phyloP scores from a whole-genome alignment of 2,329 filamentous ascomycete species.

The Sporothrix pseudoabietina region DNA sequence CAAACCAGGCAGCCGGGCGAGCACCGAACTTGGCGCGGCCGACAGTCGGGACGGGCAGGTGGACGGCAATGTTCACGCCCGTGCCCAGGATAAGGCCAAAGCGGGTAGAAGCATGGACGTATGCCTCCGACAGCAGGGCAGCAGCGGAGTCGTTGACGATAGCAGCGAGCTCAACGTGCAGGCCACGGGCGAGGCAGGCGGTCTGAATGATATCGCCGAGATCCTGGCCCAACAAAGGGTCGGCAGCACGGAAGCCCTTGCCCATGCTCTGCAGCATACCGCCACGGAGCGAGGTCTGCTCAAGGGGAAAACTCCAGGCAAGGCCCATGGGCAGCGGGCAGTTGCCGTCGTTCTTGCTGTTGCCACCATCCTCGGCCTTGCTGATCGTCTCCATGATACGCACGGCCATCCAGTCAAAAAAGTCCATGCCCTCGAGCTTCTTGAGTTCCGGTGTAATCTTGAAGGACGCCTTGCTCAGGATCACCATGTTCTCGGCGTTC shows the following conservation, averaged over 20 bases:
- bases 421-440: conserved; percentile 58
- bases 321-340: conserved; percentile 60
- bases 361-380: conserved; percentile 44
- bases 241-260: conserved; percentile 64
- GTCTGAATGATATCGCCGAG: conserved; percentile 60
- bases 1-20: conserved; percentile 59
- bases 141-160: conserved; percentile 70
- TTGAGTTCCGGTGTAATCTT: conserved; percentile 60
- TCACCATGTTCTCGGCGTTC: conserved; percentile 40
- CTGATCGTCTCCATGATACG: conserved; percentile 60
- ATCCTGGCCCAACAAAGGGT: conserved; percentile 61
- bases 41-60: conserved; percentile 62
- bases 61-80: conserved; percentile 66
- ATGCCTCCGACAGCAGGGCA: conserved; percentile 66
- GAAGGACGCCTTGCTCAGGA: conserved; percentile 58
- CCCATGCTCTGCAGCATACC: conserved; percentile 65
- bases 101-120: conserved; percentile 59
- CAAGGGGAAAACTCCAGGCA: conserved; percentile 71
- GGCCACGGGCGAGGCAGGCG: conserved; percentile 54
- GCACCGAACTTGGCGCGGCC: conserved; percentile 58
- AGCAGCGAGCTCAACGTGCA: conserved; percentile 59
- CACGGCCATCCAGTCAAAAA: conserved; percentile 70
- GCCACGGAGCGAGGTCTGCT: conserved; percentile 66
- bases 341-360: conserved; percentile 39
- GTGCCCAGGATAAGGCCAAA: conserved; percentile 69